Percentiles rank a stretch among this genome's conserved stretches.
phyloP scores from a whole-genome alignment of 1,284 basidiomycete species.

The Amylostereum areolatum region DNA sequence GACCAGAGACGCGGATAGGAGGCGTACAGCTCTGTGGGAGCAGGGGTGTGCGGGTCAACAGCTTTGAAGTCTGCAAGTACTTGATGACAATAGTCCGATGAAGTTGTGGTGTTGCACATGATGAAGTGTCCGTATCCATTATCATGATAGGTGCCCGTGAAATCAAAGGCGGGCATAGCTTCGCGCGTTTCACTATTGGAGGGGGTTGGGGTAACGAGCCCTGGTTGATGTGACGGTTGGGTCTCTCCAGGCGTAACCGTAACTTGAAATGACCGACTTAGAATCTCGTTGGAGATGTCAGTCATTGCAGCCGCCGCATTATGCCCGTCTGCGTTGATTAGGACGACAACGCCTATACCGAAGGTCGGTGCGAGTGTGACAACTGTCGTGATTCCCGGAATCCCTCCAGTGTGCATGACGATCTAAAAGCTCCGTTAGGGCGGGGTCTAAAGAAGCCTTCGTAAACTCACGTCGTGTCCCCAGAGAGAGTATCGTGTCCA shows the following conservation, averaged over 20 bases:
- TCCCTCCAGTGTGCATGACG: slow-evolving; percentile 33
- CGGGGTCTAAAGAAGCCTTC: not conserved
- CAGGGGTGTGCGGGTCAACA: slow-evolving; percentile 1
- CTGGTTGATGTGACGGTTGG: not conserved
- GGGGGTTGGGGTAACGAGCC: not conserved
- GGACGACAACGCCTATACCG: slow-evolving; percentile 33
- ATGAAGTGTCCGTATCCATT: slow-evolving; percentile 17
- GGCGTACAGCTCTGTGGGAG: slow-evolving; percentile 11
- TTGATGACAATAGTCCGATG: slow-evolving; percentile 12
- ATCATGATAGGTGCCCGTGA: slow-evolving; percentile 16
- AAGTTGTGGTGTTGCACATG: slow-evolving; percentile 13
- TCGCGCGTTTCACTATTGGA: not conserved
- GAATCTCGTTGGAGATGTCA: not conserved
- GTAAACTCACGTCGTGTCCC: slow-evolving; percentile 27
- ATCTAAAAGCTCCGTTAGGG: slow-evolving; percentile 10
- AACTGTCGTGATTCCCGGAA: slow-evolving; percentile 35
- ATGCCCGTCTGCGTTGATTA: slow-evolving; percentile 35
- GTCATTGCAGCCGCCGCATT: slow-evolving; percentile 19
- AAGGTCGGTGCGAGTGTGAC: slow-evolving; percentile 24
- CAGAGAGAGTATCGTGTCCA: slow-evolving; percentile 33
- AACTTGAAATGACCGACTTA: not conserved
- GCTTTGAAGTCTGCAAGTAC: slow-evolving; percentile 13
- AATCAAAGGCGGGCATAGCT: slow-evolving; percentile 10
- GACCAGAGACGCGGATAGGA: slow-evolving; percentile 17
- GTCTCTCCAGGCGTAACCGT: not conserved